Percentiles rank a stretch among this genome's conserved stretches.
Conservation (phyloP, 2,329 filamentous ascomycete species). For the Curvularia verruculosa region DNA sequence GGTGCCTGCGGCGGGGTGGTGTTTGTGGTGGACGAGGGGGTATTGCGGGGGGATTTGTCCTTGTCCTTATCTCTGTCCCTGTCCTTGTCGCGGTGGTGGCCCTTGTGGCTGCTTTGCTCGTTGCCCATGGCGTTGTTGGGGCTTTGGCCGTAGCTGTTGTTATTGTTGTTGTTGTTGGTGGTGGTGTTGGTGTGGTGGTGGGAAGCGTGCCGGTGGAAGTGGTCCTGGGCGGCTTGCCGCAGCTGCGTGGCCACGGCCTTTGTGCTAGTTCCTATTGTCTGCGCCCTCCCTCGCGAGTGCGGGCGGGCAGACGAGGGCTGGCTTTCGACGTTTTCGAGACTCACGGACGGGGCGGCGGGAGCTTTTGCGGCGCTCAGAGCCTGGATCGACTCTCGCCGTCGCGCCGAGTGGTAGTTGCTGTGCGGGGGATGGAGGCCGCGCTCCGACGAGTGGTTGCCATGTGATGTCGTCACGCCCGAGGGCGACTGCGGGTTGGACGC, state of each 20-base stretch:
- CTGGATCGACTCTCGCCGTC: conserved; percentile 50
- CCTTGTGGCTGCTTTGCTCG: conserved; percentile 48
- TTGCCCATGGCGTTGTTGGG: conserved; percentile 45
- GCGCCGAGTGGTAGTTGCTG: conserved; percentile 34
- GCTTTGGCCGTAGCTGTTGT: background rate
- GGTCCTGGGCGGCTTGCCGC: conserved; percentile 42
- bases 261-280: conserved; percentile 30
- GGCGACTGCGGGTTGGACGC: conserved; percentile 35
- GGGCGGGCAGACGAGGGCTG: conserved; percentile 35
- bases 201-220: conserved; percentile 18
- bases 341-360: conserved; percentile 47
- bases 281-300: conserved; percentile 38
- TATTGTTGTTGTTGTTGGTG: background rate
- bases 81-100: conserved; percentile 6
- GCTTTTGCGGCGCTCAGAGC: conserved; percentile 47
- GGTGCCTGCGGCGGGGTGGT: background rate
- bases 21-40: background rate
- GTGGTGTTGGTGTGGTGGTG: conserved; percentile 8
- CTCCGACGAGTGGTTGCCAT: conserved; percentile 21
- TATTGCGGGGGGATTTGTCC: conserved; percentile 15
- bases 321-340: conserved; percentile 46
- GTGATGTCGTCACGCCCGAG: conserved; percentile 30
- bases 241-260: conserved; percentile 36
- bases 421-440: conserved; percentile 21
- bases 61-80: conserved; percentile 6